Evolutionary conservation across 352 stramenopile species (phyloP).

Genomic region (Phytophthora brassicae): DNA sequence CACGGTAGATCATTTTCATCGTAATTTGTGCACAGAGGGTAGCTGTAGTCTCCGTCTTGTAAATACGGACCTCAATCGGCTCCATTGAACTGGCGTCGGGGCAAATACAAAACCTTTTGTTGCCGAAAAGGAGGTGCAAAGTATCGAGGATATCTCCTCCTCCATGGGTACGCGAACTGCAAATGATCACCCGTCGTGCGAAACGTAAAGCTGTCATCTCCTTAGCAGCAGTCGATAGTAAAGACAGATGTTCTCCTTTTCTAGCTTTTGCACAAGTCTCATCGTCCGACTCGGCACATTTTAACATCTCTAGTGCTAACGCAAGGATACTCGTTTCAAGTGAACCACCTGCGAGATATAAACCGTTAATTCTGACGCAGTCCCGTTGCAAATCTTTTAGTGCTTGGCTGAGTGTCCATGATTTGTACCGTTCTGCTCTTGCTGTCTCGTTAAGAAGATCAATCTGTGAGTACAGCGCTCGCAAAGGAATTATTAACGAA

Average conservation of each 20-base stretch:
- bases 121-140: slow-evolving; percentile 52
- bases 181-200: slow-evolving; percentile 55
- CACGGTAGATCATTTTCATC: slow-evolving; percentile 48
- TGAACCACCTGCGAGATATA: slow-evolving; percentile 33
- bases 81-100: slow-evolving; percentile 43
- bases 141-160: slow-evolving; percentile 71
- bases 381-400: slow-evolving; percentile 72
- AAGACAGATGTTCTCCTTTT: not conserved
- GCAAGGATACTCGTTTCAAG: slow-evolving; percentile 32
- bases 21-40: slow-evolving; percentile 32
- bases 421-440: slow-evolving; percentile 45
- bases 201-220: slow-evolving; percentile 65
- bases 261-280: not conserved
- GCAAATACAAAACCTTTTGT: slow-evolving; percentile 54
- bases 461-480: slow-evolving; percentile 55
- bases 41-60: not conserved
- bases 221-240: not conserved
- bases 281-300: slow-evolving; percentile 1
- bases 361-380: slow-evolving; percentile 54
- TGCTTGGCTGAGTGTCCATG: slow-evolving; percentile 54
- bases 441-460: slow-evolving; percentile 40
- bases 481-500: slow-evolving; percentile 41
- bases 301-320: slow-evolving; percentile 27
- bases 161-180: slow-evolving; percentile 62
- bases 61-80: slow-evolving; percentile 46